These are phyloP conservation scores for Xylariomycetidae sp. DNA, from an alignment of 2,329 filamentous ascomycete species.

Conservation along the genomic window DNA sequence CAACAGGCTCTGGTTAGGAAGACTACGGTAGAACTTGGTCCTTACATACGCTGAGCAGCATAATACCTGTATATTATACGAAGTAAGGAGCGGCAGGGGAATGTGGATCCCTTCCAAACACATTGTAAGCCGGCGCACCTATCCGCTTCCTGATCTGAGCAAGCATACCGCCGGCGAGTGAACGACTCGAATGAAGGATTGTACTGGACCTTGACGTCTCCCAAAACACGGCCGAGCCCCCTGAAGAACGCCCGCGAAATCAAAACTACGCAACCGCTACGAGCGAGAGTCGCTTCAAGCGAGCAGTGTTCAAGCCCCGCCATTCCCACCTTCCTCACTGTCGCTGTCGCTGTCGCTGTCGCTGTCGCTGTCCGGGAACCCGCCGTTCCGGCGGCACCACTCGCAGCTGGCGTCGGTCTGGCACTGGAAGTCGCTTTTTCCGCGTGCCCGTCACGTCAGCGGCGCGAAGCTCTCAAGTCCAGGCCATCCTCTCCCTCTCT, in stretches of 20 bases:
- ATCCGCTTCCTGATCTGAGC: too few relatives aligned
- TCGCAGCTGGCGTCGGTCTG: conserved; percentile 21
- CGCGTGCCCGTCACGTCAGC: not conserved
- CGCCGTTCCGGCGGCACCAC: conserved; percentile 18
- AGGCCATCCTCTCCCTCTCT: not conserved
- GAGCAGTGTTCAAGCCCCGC: not conserved
- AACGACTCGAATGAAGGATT: too few relatives aligned
- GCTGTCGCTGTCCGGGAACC: conserved; percentile 4
- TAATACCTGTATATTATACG: conserved; percentile 25
- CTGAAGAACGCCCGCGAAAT: too few relatives aligned
- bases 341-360: not conserved
- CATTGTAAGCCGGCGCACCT: too few relatives aligned
- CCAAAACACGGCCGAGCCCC: too few relatives aligned
- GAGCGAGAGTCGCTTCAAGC: too few relatives aligned
- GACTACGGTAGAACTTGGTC: conserved; percentile 5
- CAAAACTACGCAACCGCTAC: too few relatives aligned
- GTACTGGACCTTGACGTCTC: too few relatives aligned
- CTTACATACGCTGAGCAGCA: conserved; percentile 7
- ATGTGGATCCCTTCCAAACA: not conserved
- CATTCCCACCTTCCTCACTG: not conserved
- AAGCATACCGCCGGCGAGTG: too few relatives aligned
- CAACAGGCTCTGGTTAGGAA: conserved; percentile 8
- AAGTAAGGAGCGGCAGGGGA: conserved; percentile 10
- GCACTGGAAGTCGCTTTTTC: conserved; percentile 22
- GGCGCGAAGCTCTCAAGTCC: too few relatives aligned